These are phyloP conservation scores for Aureobasidium sp. DNA, from an alignment of 2,329 filamentous ascomycete species.

Conservation along the genomic window DNA sequence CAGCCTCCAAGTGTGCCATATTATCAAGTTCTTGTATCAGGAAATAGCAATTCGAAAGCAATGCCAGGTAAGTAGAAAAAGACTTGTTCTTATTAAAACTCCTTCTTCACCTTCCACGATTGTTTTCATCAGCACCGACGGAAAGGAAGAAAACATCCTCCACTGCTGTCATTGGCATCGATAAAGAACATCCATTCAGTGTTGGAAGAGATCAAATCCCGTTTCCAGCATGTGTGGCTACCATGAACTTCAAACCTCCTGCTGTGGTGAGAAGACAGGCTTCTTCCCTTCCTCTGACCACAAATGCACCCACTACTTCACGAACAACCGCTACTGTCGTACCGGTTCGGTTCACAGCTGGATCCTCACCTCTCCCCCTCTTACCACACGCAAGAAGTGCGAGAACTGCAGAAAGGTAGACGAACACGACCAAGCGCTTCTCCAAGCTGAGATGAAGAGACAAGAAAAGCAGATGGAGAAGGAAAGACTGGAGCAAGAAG, in stretches of 20 bases:
- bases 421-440: neutral
- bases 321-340: constrained; percentile 1
- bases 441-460: neutral
- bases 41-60: no score
- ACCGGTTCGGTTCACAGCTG: neutral
- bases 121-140: no score
- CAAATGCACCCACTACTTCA: neutral
- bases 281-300: neutral
- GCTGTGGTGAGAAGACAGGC: neutral
- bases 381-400: neutral
- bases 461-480: neutral
- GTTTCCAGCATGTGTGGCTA: neutral
- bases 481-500: neutral
- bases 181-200: no score
- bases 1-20: no score
- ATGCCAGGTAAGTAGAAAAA: no score
- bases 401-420: neutral
- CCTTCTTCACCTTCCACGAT: no score
- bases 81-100: no score
- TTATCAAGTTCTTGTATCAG: no score
- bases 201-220: no score
- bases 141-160: no score
- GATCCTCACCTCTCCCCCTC: neutral
- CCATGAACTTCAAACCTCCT: neutral
- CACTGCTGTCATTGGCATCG: no score